Evolutionary conservation across 2,329 filamentous ascomycete genomes (phyloP).

Genomic region (Beauveria sp.): DNA sequence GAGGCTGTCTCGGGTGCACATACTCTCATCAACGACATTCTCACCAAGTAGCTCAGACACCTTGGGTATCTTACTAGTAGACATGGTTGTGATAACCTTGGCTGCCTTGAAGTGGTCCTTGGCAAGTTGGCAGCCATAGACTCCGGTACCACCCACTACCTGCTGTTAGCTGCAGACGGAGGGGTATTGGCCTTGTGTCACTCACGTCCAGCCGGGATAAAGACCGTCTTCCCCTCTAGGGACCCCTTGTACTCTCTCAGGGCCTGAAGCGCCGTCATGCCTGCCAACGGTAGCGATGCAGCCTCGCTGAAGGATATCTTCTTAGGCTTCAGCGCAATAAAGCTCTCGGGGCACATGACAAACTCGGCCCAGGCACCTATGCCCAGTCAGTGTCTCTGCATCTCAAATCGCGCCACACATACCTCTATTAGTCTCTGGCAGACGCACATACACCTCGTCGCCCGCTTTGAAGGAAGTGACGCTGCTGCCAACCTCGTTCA

Average conservation of each 20-base stretch:
- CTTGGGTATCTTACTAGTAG: constrained; percentile 31
- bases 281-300: constrained; percentile 34
- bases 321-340: constrained; percentile 30
- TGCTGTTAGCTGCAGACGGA: neutral
- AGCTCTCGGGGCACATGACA: constrained; percentile 23
- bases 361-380: constrained; percentile 31
- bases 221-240: constrained; percentile 26
- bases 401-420: neutral
- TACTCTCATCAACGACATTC: constrained; percentile 28
- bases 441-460: constrained; percentile 15
- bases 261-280: constrained; percentile 32
- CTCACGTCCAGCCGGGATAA: constrained; percentile 19
- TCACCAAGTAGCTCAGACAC: constrained; percentile 28
- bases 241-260: constrained; percentile 28
- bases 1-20: neutral
- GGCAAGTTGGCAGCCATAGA: constrained; percentile 28
- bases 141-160: constrained; percentile 19
- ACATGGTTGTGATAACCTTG: constrained; percentile 38
- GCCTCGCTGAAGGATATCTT: constrained; percentile 34
- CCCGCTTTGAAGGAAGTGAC: constrained; percentile 1
- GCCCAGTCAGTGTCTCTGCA: neutral
- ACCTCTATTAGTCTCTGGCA: constrained; percentile 18
- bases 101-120: constrained; percentile 35
- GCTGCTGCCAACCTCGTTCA: neutral
- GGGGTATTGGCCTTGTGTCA: neutral